Evolutionary conservation across 768 basidiomycete species (phyloP), one percentile per base, ranked within the genome.

Genomic region (Psilocybe subaeruginosa): DNA sequence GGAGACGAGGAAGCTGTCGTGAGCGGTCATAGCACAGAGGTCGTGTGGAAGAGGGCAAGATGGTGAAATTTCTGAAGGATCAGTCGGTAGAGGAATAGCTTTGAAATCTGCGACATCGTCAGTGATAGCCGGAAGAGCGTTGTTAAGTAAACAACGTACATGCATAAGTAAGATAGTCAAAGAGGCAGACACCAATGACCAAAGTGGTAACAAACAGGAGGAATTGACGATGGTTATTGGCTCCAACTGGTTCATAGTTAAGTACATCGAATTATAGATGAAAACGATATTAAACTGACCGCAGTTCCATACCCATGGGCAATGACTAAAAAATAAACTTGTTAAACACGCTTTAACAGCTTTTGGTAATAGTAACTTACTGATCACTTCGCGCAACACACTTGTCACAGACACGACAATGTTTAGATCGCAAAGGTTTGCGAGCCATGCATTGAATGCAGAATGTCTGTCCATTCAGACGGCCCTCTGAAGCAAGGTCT

Each of bases 241-340:
- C 81, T 19, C 97, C 97, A 54, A 99, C 95, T 93, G 59, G 27
- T 48, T 37, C n/a, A 14, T 4, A 53, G 37, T 3, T 65, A 29
- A 65, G 52, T 29, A 48, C 14, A 31, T 35, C n/a, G 14, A 12
- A 4, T 29, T 3, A 27, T n/a, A 17, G 37, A 23, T 46, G 3
- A 6, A 2, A 19, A 16, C 23, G 23, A 23, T 3, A 14, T 11
- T 23, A 2, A 30, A 46, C 90, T 29, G 71, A 94, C 93, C 88
- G 73, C 97, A 98, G 75, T 99, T 99, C 96, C 96, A 99, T 14
- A 98, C 89, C 97, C 97, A 99, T 1, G 97, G 97, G 67, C 97
- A 99, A 68, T 99, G 96, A 68, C 95, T 97, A 50, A 7, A 56
- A 30, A 46, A 49, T 51, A 19, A 51, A 27, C 67, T 17, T 61